Evolutionary conservation across 768 basidiomycete species (phyloP), one percentile per base, ranked within the genome.

Genomic region (Russula dissimulans): DNA sequence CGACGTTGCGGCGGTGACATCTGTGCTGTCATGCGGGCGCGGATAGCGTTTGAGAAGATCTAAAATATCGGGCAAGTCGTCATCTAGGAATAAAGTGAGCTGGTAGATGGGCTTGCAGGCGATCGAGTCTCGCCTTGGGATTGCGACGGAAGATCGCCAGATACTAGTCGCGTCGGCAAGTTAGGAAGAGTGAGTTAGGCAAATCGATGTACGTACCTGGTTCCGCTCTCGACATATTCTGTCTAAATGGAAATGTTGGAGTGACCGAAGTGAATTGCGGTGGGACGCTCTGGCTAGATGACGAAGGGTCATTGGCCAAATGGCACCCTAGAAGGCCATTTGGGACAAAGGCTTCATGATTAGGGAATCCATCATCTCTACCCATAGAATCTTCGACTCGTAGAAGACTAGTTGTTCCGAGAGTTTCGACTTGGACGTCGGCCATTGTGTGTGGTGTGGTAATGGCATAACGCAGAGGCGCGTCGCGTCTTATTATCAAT

Each of bases 41-140:
- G 52, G 38, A 45, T 66, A 65, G 6, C 53, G 59, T 39, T 50
- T 56, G 15, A 64, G 62, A 29, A 66, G 59, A 38, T 66, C 65
- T 1, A 58, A 26, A 38, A 65, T 51, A 54, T 66, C 63, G 0
- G 65, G 65, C 0, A 66, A 43, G 5, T 64, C 65, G 36, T 64
- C 50, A 22, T 64, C 63, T 59, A 43, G 7, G 18, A 15, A 44
- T 42, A 8, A 41, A 34, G 22, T 54, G 1, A 64, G 43, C 32
- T 44, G 22, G 45, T 10, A 11, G 39, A 15, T 42, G 6, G 38
- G 12, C 12, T 34, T 9, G 44, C 6, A 36, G n/a, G 43, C 17
- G 18, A 34, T 29, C 9, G 11, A 51, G 6, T 43, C 54, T 46
- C 56, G 56, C 65, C 65, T 64, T 66, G 65, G 22, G 65, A 55